phyloP scores from a whole-genome alignment of 2,329 filamentous ascomycete genomes.

The Ascomycota sp. region DNA sequence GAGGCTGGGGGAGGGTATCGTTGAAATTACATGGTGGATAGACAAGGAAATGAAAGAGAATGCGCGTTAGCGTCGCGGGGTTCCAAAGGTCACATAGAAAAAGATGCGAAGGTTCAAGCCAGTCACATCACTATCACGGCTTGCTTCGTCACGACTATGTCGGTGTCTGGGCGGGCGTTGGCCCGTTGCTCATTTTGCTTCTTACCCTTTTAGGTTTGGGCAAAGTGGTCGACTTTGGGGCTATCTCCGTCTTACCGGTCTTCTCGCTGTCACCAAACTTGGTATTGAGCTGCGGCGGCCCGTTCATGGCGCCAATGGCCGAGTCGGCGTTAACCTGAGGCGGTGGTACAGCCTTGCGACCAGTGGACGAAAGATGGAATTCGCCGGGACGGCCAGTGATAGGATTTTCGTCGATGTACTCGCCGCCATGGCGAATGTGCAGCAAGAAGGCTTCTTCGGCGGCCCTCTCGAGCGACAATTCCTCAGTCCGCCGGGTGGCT shows the following conservation, averaged over 20 bases:
- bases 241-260: slow-evolving; percentile 23
- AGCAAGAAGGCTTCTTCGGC: slow-evolving; percentile 35
- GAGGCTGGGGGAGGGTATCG: no score
- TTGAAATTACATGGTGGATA: no score
- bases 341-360: slow-evolving; percentile 22
- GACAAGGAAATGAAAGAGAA: no score
- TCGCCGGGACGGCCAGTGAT: slow-evolving; percentile 43
- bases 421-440: slow-evolving; percentile 35
- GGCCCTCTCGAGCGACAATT: slow-evolving; percentile 20
- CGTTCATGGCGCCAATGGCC: slow-evolving; percentile 14
- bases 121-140: no score
- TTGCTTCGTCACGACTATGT: slow-evolving; percentile 5
- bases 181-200: slow-evolving; percentile 19
- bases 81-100: no score
- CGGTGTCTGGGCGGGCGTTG: slow-evolving; percentile 11
- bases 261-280: slow-evolving; percentile 6
- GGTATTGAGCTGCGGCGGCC: slow-evolving; percentile 9
- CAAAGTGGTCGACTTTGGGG: slow-evolving; percentile 17
- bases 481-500: slow-evolving; percentile 15
- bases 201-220: slow-evolving; percentile 25
- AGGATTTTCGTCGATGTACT: slow-evolving; percentile 46
- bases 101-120: no score
- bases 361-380: slow-evolving; percentile 40
- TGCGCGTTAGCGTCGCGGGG: no score
- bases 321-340: slow-evolving; percentile 11